These are phyloP conservation scores for Cymodocea nodosa DNA, from an alignment of 116 monocot species.

Conservation along the genomic window DNA sequence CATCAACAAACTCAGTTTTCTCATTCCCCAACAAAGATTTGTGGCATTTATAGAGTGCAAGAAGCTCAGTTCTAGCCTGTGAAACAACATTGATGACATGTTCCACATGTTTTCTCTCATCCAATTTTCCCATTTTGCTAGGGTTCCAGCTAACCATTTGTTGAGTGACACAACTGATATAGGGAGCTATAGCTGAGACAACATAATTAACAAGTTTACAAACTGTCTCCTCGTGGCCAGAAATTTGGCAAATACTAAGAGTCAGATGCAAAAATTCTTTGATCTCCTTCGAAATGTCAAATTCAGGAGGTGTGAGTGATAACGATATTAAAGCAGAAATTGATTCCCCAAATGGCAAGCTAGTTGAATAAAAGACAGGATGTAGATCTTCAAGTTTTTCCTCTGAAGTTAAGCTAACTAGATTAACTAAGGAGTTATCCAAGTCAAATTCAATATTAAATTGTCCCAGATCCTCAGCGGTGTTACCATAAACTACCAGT, in stretches of 20 bases:
- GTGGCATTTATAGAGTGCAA: constrained; percentile 29
- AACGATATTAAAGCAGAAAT: constrained; percentile 45
- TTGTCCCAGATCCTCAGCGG: constrained; percentile 93
- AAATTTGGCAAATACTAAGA: constrained; percentile 40
- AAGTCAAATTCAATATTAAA: constrained; percentile 80
- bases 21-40: constrained; percentile 8
- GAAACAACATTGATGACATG: constrained; percentile 17
- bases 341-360: constrained; percentile 48
- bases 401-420: constrained; percentile 59
- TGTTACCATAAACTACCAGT: constrained; percentile 89
- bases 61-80: constrained; percentile 45
- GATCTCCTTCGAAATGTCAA: constrained; percentile 48
- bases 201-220: constrained; percentile 38
- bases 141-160: constrained; percentile 11
- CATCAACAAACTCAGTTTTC: constrained; percentile 11
- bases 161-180: constrained; percentile 19
- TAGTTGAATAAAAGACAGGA: constrained; percentile 48
- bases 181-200: constrained; percentile 40
- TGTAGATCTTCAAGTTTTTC: constrained; percentile 90
- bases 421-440: constrained; percentile 67
- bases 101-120: constrained; percentile 17
- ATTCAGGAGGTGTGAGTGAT: constrained; percentile 24
- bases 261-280: constrained; percentile 49
- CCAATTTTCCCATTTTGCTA: not conserved
- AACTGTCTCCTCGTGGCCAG: constrained; percentile 25